Percentiles rank a stretch among this genome's conserved stretches.
Evolutionary conservation across 192 early-diverging fungal species (phyloP).

Genomic region (Coemansia sp.): DNA sequence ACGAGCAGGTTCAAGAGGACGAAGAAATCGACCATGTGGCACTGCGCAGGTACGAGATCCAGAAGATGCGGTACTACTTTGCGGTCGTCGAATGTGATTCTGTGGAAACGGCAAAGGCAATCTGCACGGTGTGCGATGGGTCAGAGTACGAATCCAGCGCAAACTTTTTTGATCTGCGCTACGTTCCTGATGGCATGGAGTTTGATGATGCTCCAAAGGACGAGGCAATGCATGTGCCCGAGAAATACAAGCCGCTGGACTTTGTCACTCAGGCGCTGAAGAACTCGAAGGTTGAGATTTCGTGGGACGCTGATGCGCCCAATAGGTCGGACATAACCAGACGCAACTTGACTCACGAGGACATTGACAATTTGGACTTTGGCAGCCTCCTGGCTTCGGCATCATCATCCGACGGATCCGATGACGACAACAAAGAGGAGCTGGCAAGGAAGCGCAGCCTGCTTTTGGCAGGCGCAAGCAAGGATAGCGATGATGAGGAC

Average conservation of each 20-base stretch:
- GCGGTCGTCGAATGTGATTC: constrained; percentile 93
- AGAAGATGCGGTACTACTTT: constrained; percentile 89
- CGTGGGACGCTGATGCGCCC: constrained; percentile 95
- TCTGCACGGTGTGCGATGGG: constrained; percentile 86
- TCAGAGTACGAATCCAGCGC: constrained; percentile 88
- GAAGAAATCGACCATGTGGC: constrained; percentile 83
- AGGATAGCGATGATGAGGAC: constrained; percentile 35
- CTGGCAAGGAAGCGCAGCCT: constrained; percentile 47
- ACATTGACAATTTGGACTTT: constrained; percentile 91
- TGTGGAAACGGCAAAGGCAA: constrained; percentile 75
- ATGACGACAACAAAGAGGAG: constrained; percentile 59
- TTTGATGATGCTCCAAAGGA: constrained; percentile 80
- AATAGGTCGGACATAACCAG: constrained; percentile 78
- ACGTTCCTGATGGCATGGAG: constrained; percentile 86
- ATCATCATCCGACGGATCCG: constrained; percentile 54
- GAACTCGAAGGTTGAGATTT: constrained; percentile 91
- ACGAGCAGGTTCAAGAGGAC: constrained; percentile 59
- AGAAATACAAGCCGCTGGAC: constrained; percentile 67
- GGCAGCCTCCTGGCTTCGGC: constrained; percentile 79
- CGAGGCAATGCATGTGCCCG: constrained; percentile 62
- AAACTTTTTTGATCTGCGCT: constrained; percentile 94
- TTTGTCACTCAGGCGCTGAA: constrained; percentile 83
- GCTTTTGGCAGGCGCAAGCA: constrained; percentile 24
- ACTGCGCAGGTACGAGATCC: constrained; percentile 89
- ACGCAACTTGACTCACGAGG: constrained; percentile 84